These are phyloP conservation scores for Pseudocercospora macadamiae DNA, from an alignment of 2,329 filamentous ascomycete species.

Conservation along the genomic window DNA sequence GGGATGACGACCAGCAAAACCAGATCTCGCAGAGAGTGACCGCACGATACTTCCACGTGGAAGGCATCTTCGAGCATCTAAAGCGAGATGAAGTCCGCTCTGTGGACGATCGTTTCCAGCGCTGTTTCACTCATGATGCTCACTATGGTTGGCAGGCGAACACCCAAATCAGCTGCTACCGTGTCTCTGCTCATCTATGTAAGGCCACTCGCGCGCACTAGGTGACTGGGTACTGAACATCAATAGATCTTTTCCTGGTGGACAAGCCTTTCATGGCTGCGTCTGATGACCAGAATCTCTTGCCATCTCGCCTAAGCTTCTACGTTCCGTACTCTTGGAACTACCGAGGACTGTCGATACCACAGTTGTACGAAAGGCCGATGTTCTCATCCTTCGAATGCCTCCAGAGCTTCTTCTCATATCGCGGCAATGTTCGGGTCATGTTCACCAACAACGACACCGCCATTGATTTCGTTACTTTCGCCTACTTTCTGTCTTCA, in stretches of 20 bases:
- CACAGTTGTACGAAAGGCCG: neutral
- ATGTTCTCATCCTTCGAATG: neutral
- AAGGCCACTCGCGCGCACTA: too few relatives aligned
- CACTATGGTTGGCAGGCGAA: neutral
- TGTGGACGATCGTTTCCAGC: too few relatives aligned
- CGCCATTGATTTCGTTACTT: neutral
- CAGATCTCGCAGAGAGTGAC: too few relatives aligned
- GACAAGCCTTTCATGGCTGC: neutral
- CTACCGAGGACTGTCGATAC: neutral
- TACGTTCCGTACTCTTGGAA: neutral
- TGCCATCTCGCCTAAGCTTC: neutral
- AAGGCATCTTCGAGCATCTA: too few relatives aligned
- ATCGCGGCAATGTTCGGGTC: neutral
- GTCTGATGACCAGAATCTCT: neutral
- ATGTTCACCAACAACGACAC: neutral
- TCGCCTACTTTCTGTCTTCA: constrained; percentile 11
- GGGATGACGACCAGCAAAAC: too few relatives aligned
- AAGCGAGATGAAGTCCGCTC: too few relatives aligned
- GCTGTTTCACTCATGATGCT: too few relatives aligned
- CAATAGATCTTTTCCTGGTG: neutral
- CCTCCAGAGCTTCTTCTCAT: constrained; percentile 3
- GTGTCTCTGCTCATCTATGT: neutral
- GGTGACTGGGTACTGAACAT: neutral
- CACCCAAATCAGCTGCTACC: neutral
- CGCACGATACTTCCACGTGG: too few relatives aligned